Conservation (phyloP, 2,329 filamentous ascomycete genomes). For the Cytospora chrysosperma region DNA sequence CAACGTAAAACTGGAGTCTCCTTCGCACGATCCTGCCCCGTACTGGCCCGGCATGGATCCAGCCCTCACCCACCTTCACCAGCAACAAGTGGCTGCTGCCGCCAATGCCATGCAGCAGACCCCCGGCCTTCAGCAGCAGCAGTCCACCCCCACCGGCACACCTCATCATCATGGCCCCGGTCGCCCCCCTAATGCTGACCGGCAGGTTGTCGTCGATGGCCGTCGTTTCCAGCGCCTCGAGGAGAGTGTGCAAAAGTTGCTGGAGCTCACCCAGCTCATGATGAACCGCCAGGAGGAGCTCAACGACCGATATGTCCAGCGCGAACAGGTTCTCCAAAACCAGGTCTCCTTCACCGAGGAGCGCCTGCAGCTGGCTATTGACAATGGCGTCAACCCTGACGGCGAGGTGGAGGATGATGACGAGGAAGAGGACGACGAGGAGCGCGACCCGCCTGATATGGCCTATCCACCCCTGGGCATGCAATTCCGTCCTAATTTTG, state of each 20-base stretch:
- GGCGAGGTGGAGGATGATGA: constrained; percentile 16
- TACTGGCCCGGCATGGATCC: constrained; percentile 20
- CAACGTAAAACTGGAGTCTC: neutral
- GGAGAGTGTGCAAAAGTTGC: constrained; percentile 22
- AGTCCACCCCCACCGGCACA: neutral
- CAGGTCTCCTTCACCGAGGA: constrained; percentile 21
- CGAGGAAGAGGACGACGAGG: constrained; percentile 22
- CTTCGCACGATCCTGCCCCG: neutral
- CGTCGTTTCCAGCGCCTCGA: constrained; percentile 25
- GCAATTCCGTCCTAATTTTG: constrained; percentile 26
- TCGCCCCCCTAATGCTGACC: constrained; percentile 20
- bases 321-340: constrained; percentile 22
- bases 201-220: constrained; percentile 21
- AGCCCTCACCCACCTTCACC: constrained; percentile 15
- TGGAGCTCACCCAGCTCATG: constrained; percentile 27
- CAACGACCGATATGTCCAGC: constrained; percentile 23
- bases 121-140: constrained; percentile 12
- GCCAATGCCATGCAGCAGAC: constrained; percentile 21
- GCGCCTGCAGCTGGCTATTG: constrained; percentile 21
- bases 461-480: constrained; percentile 25
- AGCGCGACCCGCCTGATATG: constrained; percentile 24
- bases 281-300: constrained; percentile 26
- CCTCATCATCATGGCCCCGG: constrained; percentile 16
- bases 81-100: constrained; percentile 21
- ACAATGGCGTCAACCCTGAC: constrained; percentile 13